These are phyloP conservation scores for Coniella lustricola DNA, from an alignment of 2,329 filamentous ascomycete genomes.

Conservation along the genomic window DNA sequence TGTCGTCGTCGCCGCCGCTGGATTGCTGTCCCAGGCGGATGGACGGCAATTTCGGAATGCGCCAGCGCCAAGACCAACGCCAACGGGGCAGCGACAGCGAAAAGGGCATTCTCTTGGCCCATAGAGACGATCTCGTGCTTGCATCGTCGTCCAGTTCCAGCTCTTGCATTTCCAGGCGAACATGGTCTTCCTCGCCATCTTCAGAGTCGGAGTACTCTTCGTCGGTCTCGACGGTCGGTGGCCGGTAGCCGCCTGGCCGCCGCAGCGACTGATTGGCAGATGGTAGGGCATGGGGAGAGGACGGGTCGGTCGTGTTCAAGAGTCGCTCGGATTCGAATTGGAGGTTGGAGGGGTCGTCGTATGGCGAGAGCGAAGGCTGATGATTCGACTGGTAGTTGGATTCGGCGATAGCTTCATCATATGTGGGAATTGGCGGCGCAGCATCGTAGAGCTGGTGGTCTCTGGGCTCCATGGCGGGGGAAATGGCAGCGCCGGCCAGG, in stretches of 20 bases:
- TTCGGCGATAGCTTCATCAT: constrained; percentile 70
- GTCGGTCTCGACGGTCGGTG: constrained; percentile 74
- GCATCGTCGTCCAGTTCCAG: constrained; percentile 57
- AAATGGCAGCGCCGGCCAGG: neutral
- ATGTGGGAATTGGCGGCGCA: constrained; percentile 71
- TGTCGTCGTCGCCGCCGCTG: constrained; percentile 20
- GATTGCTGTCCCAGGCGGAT: constrained; percentile 32
- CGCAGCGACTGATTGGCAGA: constrained; percentile 25
- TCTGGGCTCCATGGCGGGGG: constrained; percentile 33
- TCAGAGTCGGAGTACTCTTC: constrained; percentile 52
- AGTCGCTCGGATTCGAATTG: constrained; percentile 62
- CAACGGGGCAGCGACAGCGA: constrained; percentile 45
- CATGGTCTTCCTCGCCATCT: constrained; percentile 52
- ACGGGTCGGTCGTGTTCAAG: constrained; percentile 46
- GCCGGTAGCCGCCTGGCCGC: constrained; percentile 56
- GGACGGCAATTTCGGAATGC: constrained; percentile 38
- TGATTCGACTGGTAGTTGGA: constrained; percentile 44
- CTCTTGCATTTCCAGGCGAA: constrained; percentile 80
- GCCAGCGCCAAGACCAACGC: constrained; percentile 49
- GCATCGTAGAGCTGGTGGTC: constrained; percentile 52
- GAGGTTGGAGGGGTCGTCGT: constrained; percentile 53
- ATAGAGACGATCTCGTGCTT: constrained; percentile 34
- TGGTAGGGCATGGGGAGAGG: constrained; percentile 25
- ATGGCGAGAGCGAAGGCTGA: constrained; percentile 34
- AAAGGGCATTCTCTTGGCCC: constrained; percentile 50